phyloP scores from a whole-genome alignment of 1,139 yeast genomes.

The Yamadazyma diddensiae region DNA sequence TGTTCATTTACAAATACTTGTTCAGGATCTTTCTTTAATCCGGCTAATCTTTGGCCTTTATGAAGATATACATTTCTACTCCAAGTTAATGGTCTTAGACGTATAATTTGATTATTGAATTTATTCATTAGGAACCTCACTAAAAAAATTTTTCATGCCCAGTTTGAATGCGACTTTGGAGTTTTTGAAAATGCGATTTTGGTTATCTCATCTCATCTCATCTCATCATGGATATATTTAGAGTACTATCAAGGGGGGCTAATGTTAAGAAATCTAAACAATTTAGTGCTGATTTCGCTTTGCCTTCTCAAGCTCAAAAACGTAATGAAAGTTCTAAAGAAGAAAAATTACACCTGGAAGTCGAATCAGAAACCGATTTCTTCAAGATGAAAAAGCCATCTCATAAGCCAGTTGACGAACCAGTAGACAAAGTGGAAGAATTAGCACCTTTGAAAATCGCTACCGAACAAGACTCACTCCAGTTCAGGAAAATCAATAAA shows the following conservation, averaged over 20 bases:
- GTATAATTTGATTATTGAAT: neutral
- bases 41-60: conserved; percentile 64
- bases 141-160: conserved; percentile 5
- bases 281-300: conserved; percentile 42
- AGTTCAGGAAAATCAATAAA: conserved; percentile 51
- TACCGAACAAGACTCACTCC: conserved; percentile 54
- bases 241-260: conserved; percentile 84
- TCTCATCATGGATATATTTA: conserved; percentile 76
- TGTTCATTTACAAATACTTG: conserved; percentile 55
- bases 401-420: conserved; percentile 43
- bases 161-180: conserved; percentile 2
- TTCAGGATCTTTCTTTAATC: conserved; percentile 73
- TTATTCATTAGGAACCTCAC: conserved; percentile 2
- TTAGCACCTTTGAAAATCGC: conserved; percentile 46
- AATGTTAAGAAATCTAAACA: conserved; percentile 56
- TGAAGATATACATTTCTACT: conserved; percentile 37
- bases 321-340: conserved; percentile 17
- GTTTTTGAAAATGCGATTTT: no score
- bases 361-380: conserved; percentile 18
- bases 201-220: conserved; percentile 8
- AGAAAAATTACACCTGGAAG: conserved; percentile 11
- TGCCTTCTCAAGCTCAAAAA: conserved; percentile 27
- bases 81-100: neutral
- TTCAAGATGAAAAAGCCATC: conserved; percentile 32
- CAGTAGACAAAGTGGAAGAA: conserved; percentile 19